These are phyloP conservation scores for Leishmania mexicana DNA, from an alignment of 208 protist genomes.

Conservation along the genomic window DNA sequence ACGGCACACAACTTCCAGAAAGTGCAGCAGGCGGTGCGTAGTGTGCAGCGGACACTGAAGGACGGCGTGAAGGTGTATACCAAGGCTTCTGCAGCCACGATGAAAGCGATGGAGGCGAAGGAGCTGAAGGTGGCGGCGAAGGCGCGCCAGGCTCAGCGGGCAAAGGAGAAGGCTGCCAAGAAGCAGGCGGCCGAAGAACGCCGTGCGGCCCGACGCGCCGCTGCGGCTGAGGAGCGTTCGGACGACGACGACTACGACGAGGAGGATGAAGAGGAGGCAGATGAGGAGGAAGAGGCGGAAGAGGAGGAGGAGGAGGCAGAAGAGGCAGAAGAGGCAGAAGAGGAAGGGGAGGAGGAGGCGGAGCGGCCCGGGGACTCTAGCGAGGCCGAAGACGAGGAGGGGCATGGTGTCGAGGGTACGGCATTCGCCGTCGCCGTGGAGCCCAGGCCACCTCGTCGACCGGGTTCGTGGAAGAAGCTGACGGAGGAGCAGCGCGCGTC, in stretches of 20 bases:
- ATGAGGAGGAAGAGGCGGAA: constrained; percentile 38
- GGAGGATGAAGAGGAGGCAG: constrained; percentile 42
- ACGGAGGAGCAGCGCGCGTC: constrained; percentile 54
- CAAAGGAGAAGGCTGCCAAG: constrained; percentile 50
- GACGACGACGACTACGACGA: constrained; percentile 28
- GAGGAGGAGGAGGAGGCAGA: constrained; percentile 36
- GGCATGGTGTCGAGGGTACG: constrained; percentile 4
- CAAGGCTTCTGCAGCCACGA: constrained; percentile 36
- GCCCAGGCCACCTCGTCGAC: constrained; percentile 10
- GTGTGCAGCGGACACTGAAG: constrained; percentile 46
- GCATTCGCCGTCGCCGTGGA: not conserved
- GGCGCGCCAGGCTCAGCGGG: constrained; percentile 20
- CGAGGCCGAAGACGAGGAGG: constrained; percentile 21
- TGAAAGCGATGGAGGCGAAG: constrained; percentile 43
- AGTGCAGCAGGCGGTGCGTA: constrained; percentile 42
- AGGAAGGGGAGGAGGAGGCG: constrained; percentile 33
- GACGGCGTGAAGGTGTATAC: constrained; percentile 38
- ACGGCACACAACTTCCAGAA: constrained; percentile 44
- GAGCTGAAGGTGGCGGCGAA: constrained; percentile 47
- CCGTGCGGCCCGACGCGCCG: constrained; percentile 25
- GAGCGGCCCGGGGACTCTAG: constrained; percentile 10
- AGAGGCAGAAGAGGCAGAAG: constrained; percentile 26
- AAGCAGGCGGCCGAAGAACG: constrained; percentile 36
- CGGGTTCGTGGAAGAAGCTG: constrained; percentile 39
- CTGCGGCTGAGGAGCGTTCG: constrained; percentile 27